Evolutionary conservation across 1,284 basidiomycete species (phyloP).

Genomic region (Cryptococcus sp.): DNA sequence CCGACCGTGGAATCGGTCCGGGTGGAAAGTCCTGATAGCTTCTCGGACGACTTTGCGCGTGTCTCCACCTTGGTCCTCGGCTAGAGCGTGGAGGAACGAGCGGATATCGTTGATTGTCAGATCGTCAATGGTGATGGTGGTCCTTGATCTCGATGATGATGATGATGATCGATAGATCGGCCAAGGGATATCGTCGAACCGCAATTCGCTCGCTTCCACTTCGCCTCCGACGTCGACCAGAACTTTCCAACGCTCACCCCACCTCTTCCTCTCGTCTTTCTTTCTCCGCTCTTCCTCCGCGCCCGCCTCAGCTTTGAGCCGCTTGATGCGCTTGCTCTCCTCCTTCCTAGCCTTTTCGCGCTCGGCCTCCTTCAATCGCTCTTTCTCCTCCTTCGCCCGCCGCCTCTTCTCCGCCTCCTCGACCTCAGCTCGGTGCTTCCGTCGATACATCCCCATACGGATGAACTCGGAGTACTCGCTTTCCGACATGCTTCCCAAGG

Average conservation of each 20-base stretch:
- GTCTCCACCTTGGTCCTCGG: conserved; percentile 56
- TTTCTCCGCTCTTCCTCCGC: conserved; percentile 15
- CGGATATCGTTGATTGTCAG: conserved; percentile 61
- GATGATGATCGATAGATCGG: conserved; percentile 60
- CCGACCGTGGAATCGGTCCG: conserved; percentile 69
- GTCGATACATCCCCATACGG: conserved; percentile 29
- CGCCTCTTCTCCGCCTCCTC: conserved; percentile 13
- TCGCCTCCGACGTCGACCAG: conserved; percentile 12
- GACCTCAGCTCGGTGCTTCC: conserved; percentile 22
- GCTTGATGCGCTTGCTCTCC: conserved; percentile 13
- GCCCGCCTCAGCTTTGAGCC: conserved; percentile 12
- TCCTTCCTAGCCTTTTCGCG: conserved; percentile 13
- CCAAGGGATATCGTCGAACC: conserved; percentile 76
- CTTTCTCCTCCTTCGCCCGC: conserved; percentile 13
- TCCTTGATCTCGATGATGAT: neutral
- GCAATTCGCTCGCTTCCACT: conserved; percentile 35
- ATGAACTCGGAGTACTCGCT: conserved; percentile 33
- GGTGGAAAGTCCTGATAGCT: conserved; percentile 70
- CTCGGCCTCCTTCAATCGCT: conserved; percentile 16
- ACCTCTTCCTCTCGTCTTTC: conserved; percentile 17
- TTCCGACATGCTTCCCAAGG: conserved; percentile 31
- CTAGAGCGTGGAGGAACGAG: conserved; percentile 59
- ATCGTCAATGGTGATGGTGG: conserved; percentile 45
- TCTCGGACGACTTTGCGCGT: conserved; percentile 62
- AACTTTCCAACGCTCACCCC: conserved; percentile 16